phyloP scores from a whole-genome alignment of 805 yeast genomes.

The Candida pini region DNA sequence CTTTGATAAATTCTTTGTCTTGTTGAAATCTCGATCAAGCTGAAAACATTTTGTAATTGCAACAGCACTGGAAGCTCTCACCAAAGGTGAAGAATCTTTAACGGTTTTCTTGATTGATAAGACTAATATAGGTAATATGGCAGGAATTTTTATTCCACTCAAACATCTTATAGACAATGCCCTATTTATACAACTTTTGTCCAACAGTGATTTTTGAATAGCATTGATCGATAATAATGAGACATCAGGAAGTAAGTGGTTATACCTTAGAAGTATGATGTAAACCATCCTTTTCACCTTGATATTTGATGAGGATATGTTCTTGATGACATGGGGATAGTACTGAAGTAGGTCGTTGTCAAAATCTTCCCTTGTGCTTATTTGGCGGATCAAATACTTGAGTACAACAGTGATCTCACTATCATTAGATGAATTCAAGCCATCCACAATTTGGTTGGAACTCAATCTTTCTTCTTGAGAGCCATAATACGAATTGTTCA shows the following conservation, averaged over 20 bases:
- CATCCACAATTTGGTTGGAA: slow-evolving; percentile 59
- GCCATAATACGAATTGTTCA: slow-evolving; percentile 19
- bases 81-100: slow-evolving; percentile 69
- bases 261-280: slow-evolving; percentile 66
- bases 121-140: slow-evolving; percentile 72
- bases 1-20: slow-evolving; percentile 7
- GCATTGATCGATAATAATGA: slow-evolving; percentile 88
- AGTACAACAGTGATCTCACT: slow-evolving; percentile 58
- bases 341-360: slow-evolving; percentile 39
- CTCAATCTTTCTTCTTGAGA: slow-evolving; percentile 29
- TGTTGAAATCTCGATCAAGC: slow-evolving; percentile 26
- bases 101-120: slow-evolving; percentile 65
- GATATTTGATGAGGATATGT: slow-evolving; percentile 61
- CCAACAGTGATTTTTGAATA: slow-evolving; percentile 75
- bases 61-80: slow-evolving; percentile 73
- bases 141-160: slow-evolving; percentile 76
- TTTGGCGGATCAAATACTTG: slow-evolving; percentile 45
- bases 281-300: slow-evolving; percentile 73
- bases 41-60: slow-evolving; percentile 57
- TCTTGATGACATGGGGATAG: slow-evolving; percentile 87
- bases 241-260: slow-evolving; percentile 82
- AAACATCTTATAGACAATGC: slow-evolving; percentile 73
- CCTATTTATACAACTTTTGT: slow-evolving; percentile 61
- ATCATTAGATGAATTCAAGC: slow-evolving; percentile 64
- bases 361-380: slow-evolving; percentile 25